Evolutionary conservation across 2,329 filamentous ascomycete genomes (phyloP).

Genomic region (Lasiodiplodia sp.): DNA sequence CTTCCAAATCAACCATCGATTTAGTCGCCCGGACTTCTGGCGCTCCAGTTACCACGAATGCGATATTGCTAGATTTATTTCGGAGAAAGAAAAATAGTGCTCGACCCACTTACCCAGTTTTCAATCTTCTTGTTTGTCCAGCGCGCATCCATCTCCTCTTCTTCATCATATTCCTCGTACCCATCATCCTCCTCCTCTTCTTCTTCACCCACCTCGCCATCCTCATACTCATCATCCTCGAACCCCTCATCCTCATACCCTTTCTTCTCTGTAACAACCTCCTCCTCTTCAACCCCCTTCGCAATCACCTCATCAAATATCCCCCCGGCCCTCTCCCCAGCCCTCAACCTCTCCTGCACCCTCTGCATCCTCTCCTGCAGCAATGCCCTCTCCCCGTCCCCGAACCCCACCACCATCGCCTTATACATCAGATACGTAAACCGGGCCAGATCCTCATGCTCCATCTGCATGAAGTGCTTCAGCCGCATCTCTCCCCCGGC

Average conservation of each 20-base stretch:
- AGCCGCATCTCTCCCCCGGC: background rate
- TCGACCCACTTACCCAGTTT: background rate
- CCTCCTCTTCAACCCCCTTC: background rate
- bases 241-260: background rate
- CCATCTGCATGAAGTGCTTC: background rate
- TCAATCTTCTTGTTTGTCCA: slow-evolving; percentile 6
- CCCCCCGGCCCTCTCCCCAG: background rate
- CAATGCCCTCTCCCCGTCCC: background rate
- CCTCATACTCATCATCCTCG: background rate
- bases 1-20: background rate
- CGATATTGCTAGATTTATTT: background rate
- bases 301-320: background rate
- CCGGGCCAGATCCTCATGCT: slow-evolving; percentile 2
- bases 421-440: background rate
- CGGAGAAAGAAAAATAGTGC: background rate
- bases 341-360: background rate
- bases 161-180: background rate
- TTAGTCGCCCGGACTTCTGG: background rate
- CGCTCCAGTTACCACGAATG: background rate
- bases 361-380: background rate
- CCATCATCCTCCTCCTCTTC: background rate
- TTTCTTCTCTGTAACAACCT: background rate
- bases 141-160: background rate
- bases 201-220: background rate
- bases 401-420: background rate